phyloP scores from a whole-genome alignment of 768 basidiomycete genomes.

The Mycena capillaripes region DNA sequence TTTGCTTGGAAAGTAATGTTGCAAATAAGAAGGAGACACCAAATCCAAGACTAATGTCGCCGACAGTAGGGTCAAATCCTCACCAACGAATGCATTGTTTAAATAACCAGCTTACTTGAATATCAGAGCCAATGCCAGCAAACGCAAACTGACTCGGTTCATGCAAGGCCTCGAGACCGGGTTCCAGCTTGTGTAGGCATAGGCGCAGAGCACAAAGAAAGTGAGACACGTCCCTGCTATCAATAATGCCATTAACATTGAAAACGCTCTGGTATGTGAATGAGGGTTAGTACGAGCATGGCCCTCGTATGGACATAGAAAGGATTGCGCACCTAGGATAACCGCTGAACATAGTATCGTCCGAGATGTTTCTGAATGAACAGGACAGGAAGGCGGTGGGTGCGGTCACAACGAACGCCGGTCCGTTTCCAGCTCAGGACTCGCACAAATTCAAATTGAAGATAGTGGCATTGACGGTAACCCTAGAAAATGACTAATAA shows the following conservation, averaged over 20 bases:
- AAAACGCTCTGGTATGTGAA: slow-evolving; percentile 2
- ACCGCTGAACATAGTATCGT: background rate
- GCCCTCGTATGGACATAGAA: slow-evolving; percentile 7
- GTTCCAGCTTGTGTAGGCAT: too few species aligned
- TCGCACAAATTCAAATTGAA: slow-evolving; percentile 7
- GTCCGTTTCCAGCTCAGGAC: background rate
- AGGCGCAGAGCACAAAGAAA: slow-evolving; percentile 2
- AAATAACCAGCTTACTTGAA: slow-evolving; percentile 2
- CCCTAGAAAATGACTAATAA: slow-evolving; percentile 4
- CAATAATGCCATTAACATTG: slow-evolving; percentile 7
- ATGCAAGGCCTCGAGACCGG: too few species aligned
- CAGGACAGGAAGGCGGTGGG: slow-evolving; percentile 5
- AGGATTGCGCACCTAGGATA: slow-evolving; percentile 10
- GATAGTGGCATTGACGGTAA: background rate
- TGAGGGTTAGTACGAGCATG: slow-evolving; percentile 14
- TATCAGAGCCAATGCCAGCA: slow-evolving; percentile 6
- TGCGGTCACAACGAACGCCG: background rate
- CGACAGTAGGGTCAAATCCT: slow-evolving; percentile 5
- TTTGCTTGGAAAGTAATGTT: background rate
- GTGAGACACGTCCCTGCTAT: slow-evolving; percentile 2
- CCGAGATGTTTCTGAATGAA: slow-evolving; percentile 1
- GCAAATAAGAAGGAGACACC: background rate
- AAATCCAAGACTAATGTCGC: slow-evolving; percentile 5
- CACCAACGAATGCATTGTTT: slow-evolving; percentile 2
- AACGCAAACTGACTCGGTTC: too few species aligned